These are phyloP conservation scores for Neonectria coccinea DNA, from an alignment of 2,329 filamentous ascomycete species.

Conservation along the genomic window DNA sequence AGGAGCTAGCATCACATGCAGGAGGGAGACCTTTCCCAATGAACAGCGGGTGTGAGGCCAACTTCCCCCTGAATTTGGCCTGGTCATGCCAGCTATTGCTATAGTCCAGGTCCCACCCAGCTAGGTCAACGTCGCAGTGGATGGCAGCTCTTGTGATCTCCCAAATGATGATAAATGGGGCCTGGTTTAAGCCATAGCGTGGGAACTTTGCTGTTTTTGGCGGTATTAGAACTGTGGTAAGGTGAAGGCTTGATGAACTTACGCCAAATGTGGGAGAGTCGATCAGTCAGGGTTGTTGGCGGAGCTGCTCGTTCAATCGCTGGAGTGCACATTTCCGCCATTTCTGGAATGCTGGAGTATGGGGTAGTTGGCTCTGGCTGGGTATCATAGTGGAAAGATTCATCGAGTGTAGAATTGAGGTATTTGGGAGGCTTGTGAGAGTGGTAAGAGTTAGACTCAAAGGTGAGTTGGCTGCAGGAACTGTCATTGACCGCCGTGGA, in stretches of 20 bases:
- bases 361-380: slow-evolving; percentile 20
- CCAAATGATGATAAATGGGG: slow-evolving; percentile 64
- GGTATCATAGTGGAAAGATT: slow-evolving; percentile 33
- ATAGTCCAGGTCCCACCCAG: slow-evolving; percentile 52
- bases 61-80: slow-evolving; percentile 53
- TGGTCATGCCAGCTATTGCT: slow-evolving; percentile 58
- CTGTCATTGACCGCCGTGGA: slow-evolving; percentile 43
- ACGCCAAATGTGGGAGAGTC: slow-evolving; percentile 56
- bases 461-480: slow-evolving; percentile 51
- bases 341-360: slow-evolving; percentile 39
- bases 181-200: slow-evolving; percentile 51
- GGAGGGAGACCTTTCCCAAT: slow-evolving; percentile 61
- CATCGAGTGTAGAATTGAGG: slow-evolving; percentile 15
- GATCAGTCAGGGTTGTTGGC: slow-evolving; percentile 35
- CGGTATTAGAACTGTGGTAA: slow-evolving; percentile 6
- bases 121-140: slow-evolving; percentile 58
- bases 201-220: slow-evolving; percentile 54
- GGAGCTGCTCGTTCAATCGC: neutral
- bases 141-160: slow-evolving; percentile 62
- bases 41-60: slow-evolving; percentile 57
- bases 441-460: slow-evolving; percentile 15
- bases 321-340: slow-evolving; percentile 24
- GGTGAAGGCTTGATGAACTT: slow-evolving; percentile 36
- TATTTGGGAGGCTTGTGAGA: neutral
- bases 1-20: slow-evolving; percentile 57